Base-by-base conservation (phyloP, 108 stramenopile genomes). In the Pseudonitzschia multiseries region DNA sequence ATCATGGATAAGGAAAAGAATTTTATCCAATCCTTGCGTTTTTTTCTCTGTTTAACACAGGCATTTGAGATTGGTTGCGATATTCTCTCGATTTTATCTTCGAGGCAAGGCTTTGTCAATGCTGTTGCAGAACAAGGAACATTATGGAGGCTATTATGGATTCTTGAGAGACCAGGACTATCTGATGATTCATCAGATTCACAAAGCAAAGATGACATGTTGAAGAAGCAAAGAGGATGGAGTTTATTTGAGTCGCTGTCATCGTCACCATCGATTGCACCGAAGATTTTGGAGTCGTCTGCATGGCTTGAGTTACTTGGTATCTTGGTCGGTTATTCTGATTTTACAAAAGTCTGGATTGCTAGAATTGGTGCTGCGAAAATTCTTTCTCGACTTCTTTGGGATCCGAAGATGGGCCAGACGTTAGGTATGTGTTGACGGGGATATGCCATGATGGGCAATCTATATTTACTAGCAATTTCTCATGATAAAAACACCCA, bases 261-360 rank as follows among this genome's bases (percentile, higher is more conserved):
- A 3, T 86, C 84, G 20, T 84, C 89, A 40, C 69, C 84, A 8
- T 79, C 80, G 28, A 57, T 90, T 26, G 86, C 86, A n/a, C n/a
- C 65, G 17, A 72, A 76, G 56, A 51, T 90, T 36, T 65, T 85
- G 5, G 69, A 79, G 31, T 79, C 84, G 21, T 70, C 79, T 8
- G 86, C 76, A 40, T 90, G 86, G 89, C 43, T 90, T 13, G 89
- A 90, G 69, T 57, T 90, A 21, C 65, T 90, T 21, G 86, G 86
- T 13, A 85, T 90, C 66, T 60, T 84, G 22, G 84, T 84, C 31
- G 89, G 89, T 17, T 90, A 87, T 63, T 42, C 63, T 28, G 57
- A 53, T 26, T 87, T 87, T 51, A 84, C 79, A 18, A 85, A 77
- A 59, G 66, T 72, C 17, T 86, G 80, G 84, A 71, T 72, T 67